Conservation (phyloP, 148 eudicot species). For the Heliamphora exappendiculata region DNA sequence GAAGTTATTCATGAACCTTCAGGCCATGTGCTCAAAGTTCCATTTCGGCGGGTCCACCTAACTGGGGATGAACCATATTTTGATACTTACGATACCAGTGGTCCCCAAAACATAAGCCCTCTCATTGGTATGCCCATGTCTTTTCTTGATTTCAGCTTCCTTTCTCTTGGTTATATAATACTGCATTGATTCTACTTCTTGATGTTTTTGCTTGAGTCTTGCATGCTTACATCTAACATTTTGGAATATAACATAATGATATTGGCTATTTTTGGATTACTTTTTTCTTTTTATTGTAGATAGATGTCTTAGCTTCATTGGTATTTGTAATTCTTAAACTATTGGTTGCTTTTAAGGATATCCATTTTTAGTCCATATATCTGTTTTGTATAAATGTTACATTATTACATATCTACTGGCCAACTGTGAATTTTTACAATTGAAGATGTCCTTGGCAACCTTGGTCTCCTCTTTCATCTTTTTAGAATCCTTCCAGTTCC, state of each 20-base stretch:
- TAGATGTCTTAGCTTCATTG: not conserved
- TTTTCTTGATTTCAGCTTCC: not conserved
- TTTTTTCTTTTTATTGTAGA: not conserved
- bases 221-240: not conserved
- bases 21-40: conserved; percentile 82
- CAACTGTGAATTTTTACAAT: not conserved
- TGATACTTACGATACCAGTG: conserved; percentile 93
- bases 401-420: not conserved
- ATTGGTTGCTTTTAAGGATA: not conserved
- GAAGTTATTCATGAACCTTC: conserved; percentile 71
- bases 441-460: not conserved
- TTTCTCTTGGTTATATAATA: not conserved
- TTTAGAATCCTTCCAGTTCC: not conserved
- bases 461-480: not conserved
- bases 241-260: not conserved
- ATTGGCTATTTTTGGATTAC: not conserved
- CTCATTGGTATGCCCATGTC: conserved; percentile 38
- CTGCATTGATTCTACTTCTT: not conserved
- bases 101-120: conserved; percentile 88
- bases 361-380: not conserved
- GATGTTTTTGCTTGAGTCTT: not conserved
- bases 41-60: conserved; percentile 84
- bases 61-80: conserved; percentile 89
- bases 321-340: not conserved
- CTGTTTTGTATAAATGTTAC: not conserved